These are phyloP conservation scores for Pseudogymnoascus sp. DNA, from an alignment of 2,329 filamentous ascomycete genomes.

Conservation along the genomic window DNA sequence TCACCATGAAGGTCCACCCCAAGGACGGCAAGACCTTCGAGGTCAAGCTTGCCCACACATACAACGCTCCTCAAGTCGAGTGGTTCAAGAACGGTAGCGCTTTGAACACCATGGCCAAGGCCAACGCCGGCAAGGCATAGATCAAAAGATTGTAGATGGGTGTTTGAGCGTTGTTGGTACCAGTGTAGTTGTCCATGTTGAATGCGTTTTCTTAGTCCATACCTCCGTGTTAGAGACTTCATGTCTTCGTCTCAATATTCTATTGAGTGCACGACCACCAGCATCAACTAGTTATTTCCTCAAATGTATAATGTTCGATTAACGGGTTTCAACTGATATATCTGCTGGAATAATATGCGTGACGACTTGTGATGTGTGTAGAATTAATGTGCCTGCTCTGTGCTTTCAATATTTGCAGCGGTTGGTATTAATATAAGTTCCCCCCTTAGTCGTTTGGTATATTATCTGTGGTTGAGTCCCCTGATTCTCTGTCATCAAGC, in stretches of 20 bases:
- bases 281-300: constrained; percentile 9
- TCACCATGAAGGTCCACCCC: constrained; percentile 88
- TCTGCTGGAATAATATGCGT: background rate
- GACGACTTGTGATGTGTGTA: background rate
- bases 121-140: constrained; percentile 16
- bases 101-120: constrained; percentile 96
- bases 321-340: background rate
- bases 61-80: constrained; percentile 95
- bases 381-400: background rate
- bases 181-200: constrained; percentile 13
- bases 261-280: background rate
- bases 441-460: background rate
- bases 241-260: constrained; percentile 10
- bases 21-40: constrained; percentile 78
- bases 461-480: background rate
- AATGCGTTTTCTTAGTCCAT: constrained; percentile 11
- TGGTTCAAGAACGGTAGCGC: constrained; percentile 99
- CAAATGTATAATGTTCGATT: constrained; percentile 11
- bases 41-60: constrained; percentile 82
- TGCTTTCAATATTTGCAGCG: background rate
- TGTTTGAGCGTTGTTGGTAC: constrained; percentile 12
- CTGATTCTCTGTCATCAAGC: constrained; percentile 3
- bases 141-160: constrained; percentile 7
- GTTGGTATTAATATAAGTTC: background rate
- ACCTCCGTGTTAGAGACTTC: constrained; percentile 10